These are phyloP conservation scores for Puccinia triticina DNA, from an alignment of 1,284 basidiomycete genomes.

Conservation along the genomic window DNA sequence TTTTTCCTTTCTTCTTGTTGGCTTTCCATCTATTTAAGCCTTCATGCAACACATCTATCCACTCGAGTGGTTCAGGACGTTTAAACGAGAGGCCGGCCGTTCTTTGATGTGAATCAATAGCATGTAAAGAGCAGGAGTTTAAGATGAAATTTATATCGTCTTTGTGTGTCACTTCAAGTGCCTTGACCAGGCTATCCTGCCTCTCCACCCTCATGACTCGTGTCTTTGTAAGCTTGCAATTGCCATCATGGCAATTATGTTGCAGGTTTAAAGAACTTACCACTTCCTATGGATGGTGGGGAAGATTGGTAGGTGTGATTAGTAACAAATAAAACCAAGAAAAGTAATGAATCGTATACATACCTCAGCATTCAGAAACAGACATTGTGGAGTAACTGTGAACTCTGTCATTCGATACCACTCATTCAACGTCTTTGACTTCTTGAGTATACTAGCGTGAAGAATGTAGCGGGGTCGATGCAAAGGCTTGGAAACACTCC, in stretches of 20 bases:
- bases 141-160: background rate
- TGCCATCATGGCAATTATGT: too few relatives aligned
- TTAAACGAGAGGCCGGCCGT: background rate
- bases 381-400: background rate
- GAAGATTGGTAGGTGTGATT: background rate
- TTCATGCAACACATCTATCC: background rate
- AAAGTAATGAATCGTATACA: background rate
- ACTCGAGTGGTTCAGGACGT: background rate
- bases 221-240: constrained; percentile 10
- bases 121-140: constrained; percentile 14
- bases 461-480: background rate
- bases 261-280: background rate
- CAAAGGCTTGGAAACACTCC: background rate
- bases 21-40: background rate
- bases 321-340: background rate
- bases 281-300: background rate
- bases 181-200: background rate
- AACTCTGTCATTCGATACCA: constrained; percentile 13
- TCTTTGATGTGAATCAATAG: background rate
- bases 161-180: background rate
- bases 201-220: background rate
- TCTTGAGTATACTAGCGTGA: too few relatives aligned
- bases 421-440: background rate
- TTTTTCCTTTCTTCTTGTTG: constrained; percentile 7
- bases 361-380: background rate